Conservation (phyloP, 2,329 filamentous ascomycete species). For the Aureobasidium sp. region DNA sequence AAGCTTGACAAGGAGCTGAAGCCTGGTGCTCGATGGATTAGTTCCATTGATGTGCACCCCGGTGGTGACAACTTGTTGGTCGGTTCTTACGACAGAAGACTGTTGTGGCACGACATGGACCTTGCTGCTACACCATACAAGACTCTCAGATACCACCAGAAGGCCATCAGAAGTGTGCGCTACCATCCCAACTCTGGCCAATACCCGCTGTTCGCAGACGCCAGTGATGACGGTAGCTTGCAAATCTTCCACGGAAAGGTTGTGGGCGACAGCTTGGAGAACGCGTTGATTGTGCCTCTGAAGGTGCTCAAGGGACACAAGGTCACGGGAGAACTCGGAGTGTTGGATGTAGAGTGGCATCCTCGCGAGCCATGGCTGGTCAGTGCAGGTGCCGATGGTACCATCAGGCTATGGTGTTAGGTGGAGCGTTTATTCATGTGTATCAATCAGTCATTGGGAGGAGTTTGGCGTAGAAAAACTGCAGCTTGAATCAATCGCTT, state of each 20-base stretch:
- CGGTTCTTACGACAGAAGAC: slow-evolving; percentile 84
- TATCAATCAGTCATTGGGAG: slow-evolving; percentile 13
- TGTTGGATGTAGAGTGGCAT: slow-evolving; percentile 95
- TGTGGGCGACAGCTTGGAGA: slow-evolving; percentile 89
- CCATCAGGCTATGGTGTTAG: slow-evolving; percentile 73
- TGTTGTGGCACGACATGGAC: slow-evolving; percentile 96
- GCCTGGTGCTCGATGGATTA: slow-evolving; percentile 91
- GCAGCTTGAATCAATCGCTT: not conserved
- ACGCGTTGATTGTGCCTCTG: slow-evolving; percentile 89
- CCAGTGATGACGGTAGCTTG: slow-evolving; percentile 86
- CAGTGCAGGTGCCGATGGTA: slow-evolving; percentile 90
- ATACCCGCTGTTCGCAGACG: slow-evolving; percentile 84
- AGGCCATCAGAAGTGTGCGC: slow-evolving; percentile 82
- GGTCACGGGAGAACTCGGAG: slow-evolving; percentile 76
- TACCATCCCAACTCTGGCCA: slow-evolving; percentile 63
- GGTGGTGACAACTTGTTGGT: slow-evolving; percentile 92
- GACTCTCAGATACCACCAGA: slow-evolving; percentile 87
- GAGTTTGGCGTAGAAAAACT: slow-evolving; percentile 11
- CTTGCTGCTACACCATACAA: slow-evolving; percentile 88
- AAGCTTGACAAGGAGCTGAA: slow-evolving; percentile 89
- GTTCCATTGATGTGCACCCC: slow-evolving; percentile 85
- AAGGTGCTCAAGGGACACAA: slow-evolving; percentile 91
- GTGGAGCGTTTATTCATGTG: not conserved
- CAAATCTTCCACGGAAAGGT: slow-evolving; percentile 98
- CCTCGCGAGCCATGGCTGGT: slow-evolving; percentile 89